Conservation (phyloP, 208 protist genomes). For the Trypanosoma mega region DNA sequence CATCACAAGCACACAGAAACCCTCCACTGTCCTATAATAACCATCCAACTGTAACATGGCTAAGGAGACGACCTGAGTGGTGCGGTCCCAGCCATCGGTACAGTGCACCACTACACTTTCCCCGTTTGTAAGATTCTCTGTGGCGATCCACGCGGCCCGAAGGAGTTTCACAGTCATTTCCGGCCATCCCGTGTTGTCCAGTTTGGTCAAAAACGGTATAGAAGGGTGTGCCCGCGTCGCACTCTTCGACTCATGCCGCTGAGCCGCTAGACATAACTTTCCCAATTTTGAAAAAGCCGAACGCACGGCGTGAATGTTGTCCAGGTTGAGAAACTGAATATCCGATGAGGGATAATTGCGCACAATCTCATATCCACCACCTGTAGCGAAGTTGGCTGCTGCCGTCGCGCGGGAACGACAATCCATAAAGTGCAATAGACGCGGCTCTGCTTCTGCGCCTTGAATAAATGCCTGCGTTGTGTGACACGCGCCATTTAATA, state of each 20-base stretch:
- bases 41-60: conserved; percentile 91
- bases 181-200: conserved; percentile 27
- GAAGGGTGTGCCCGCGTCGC: background rate
- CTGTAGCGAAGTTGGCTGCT: conserved; percentile 39
- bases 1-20: conserved; percentile 90
- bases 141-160: conserved; percentile 2
- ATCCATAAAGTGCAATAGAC: conserved; percentile 44
- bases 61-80: conserved; percentile 81
- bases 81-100: conserved; percentile 94
- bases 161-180: conserved; percentile 23
- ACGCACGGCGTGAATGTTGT: conserved; percentile 78
- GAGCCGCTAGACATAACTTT: conserved; percentile 12
- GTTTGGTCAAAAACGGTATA: conserved; percentile 5
- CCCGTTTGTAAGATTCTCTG: conserved; percentile 18
- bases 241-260: conserved; percentile 9
- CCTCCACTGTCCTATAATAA: conserved; percentile 83
- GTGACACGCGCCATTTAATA: no score
- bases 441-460: background rate
- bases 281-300: conserved; percentile 20
- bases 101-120: conserved; percentile 76
- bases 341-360: conserved; percentile 29
- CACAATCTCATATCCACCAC: conserved; percentile 59
- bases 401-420: conserved; percentile 46
- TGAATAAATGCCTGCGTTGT: background rate
- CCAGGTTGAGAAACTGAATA: conserved; percentile 53